A percentile compares a stretch with the other conserved stretches of the same genome.
phyloP scores from a whole-genome alignment of 257 asterid genomes.

The Eustoma russellianum region DNA sequence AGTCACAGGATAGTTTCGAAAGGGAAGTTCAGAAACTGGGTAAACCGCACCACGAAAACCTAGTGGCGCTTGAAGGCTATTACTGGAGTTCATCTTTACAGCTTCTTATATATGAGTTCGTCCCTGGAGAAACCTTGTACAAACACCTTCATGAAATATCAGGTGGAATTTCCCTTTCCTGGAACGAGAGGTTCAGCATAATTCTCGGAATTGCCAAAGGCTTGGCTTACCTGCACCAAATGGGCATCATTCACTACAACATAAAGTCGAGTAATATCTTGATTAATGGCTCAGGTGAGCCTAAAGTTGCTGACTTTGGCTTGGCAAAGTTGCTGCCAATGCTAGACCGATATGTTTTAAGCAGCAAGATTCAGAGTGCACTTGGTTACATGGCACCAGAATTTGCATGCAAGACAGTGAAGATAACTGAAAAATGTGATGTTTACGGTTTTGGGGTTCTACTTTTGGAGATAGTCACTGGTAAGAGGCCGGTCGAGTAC shows the following conservation, averaged over 20 bases:
- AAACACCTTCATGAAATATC: constrained; percentile 67
- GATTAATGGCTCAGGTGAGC: constrained; percentile 53
- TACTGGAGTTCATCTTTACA: constrained; percentile 88
- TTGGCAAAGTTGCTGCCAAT: constrained; percentile 65
- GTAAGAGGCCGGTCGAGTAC: constrained; percentile 87
- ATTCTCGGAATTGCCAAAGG: constrained; percentile 77
- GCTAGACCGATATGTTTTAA: constrained; percentile 67
- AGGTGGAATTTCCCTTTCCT: constrained; percentile 35
- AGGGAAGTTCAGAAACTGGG: constrained; percentile 65
- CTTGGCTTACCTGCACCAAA: constrained; percentile 61
- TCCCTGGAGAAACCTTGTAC: constrained; percentile 70
- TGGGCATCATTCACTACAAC: constrained; percentile 73
- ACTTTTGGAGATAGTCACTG: constrained; percentile 60
- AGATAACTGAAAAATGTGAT: constrained; percentile 79
- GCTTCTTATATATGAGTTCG: constrained; percentile 72
- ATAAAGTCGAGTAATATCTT: constrained; percentile 71
- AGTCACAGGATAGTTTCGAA: constrained; percentile 75
- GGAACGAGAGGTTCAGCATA: constrained; percentile 67
- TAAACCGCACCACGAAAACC: constrained; percentile 48
- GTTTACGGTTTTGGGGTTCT: constrained; percentile 80
- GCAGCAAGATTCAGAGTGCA: constrained; percentile 90
- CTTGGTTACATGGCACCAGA: constrained; percentile 96
- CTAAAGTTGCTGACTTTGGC: constrained; percentile 78
- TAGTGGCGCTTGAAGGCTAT: constrained; percentile 72
- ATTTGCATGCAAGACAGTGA: constrained; percentile 78